Evolutionary conservation across 129 eudicot species (phyloP).

Genomic region (Cynara cardunculus): DNA sequence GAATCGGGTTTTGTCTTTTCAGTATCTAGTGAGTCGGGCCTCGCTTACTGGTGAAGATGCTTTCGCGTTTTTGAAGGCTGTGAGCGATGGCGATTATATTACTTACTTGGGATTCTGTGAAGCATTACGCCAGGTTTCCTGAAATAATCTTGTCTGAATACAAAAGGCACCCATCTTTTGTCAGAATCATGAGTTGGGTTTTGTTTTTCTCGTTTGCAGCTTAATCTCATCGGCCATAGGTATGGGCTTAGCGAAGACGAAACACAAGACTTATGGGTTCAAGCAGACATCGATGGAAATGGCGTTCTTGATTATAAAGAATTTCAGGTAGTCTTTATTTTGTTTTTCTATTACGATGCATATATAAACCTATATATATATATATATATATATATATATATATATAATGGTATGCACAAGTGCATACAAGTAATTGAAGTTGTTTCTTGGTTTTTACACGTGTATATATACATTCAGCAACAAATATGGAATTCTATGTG

Average conservation of each 20-base stretch:
- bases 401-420: background rate
- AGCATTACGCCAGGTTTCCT: constrained; percentile 70
- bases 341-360: background rate
- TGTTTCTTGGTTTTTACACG: background rate
- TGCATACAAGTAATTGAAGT: background rate
- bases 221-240: constrained; percentile 61
- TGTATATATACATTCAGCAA: constrained; percentile 38
- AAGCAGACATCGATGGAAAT: constrained; percentile 85
- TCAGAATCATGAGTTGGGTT: background rate
- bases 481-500: constrained; percentile 71
- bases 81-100: constrained; percentile 65
- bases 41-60: constrained; percentile 71
- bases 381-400: background rate
- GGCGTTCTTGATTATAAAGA: constrained; percentile 72
- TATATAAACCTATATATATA: background rate
- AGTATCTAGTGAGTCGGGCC: constrained; percentile 85
- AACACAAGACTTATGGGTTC: constrained; percentile 80
- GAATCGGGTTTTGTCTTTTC: constrained; percentile 21
- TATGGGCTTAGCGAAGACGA: constrained; percentile 73
- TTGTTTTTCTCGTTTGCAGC: constrained; percentile 42
- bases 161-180: background rate
- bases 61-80: constrained; percentile 79
- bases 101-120: constrained; percentile 78
- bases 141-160: background rate
- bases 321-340: constrained; percentile 48